These are phyloP conservation scores for Debaryomyces castellii DNA, from an alignment of 805 yeast genomes.

Conservation along the genomic window DNA sequence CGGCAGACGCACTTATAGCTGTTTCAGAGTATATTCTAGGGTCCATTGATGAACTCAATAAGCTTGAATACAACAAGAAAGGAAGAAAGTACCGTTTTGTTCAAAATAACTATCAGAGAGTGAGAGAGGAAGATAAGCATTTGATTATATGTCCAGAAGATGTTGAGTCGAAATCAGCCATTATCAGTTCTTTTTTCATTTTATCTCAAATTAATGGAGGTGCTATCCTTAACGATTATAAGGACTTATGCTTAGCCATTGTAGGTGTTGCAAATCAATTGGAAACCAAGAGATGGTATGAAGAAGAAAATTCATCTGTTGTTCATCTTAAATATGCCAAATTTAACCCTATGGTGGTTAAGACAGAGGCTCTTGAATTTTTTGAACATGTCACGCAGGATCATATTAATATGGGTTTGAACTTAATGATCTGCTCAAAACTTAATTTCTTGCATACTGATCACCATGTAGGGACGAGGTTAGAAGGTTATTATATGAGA, in stretches of 20 bases:
- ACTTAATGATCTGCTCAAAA: constrained; percentile 45
- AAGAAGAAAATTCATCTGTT: constrained; percentile 43
- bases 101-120: constrained; percentile 47
- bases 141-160: constrained; percentile 37
- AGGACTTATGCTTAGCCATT: constrained; percentile 46
- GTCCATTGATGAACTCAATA: constrained; percentile 31
- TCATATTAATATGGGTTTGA: constrained; percentile 44
- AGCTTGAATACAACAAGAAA: constrained; percentile 38
- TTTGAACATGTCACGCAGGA: constrained; percentile 22
- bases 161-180: constrained; percentile 30
- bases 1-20: constrained; percentile 35
- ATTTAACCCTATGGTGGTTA: constrained; percentile 27
- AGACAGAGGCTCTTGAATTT: constrained; percentile 34
- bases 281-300: constrained; percentile 51
- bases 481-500: constrained; percentile 46
- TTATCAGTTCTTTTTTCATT: constrained; percentile 45
- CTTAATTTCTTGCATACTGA: constrained; percentile 56
- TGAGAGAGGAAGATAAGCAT: constrained; percentile 50
- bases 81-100: constrained; percentile 51
- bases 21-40: constrained; percentile 36
- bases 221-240: constrained; percentile 29
- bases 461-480: constrained; percentile 51
- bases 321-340: constrained; percentile 32
- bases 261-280: constrained; percentile 51
- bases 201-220: constrained; percentile 37